These are phyloP conservation scores for Periconia sp. DNA, from an alignment of 2,329 filamentous ascomycete species.

Conservation along the genomic window DNA sequence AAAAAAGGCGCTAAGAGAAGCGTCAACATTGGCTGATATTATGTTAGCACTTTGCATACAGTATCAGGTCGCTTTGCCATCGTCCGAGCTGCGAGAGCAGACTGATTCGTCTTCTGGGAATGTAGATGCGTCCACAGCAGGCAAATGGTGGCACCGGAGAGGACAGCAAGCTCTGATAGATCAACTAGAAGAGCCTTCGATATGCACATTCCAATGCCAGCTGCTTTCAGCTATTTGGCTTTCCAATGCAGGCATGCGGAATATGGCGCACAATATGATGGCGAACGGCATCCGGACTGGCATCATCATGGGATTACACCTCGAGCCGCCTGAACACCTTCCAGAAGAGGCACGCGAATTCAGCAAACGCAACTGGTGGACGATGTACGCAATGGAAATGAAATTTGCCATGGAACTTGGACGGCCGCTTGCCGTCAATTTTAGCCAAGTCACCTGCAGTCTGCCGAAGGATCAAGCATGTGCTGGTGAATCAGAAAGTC, in stretches of 20 bases:
- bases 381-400: slow-evolving; percentile 53
- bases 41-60: slow-evolving; percentile 61
- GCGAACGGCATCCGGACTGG: slow-evolving; percentile 54
- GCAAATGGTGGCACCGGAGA: slow-evolving; percentile 56
- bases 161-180: slow-evolving; percentile 52
- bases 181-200: slow-evolving; percentile 57
- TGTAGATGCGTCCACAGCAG: slow-evolving; percentile 40
- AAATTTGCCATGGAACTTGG: slow-evolving; percentile 57
- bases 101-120: too few species aligned
- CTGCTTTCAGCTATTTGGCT: slow-evolving; percentile 55
- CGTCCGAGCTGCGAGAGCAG: too few species aligned
- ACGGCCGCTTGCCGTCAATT: slow-evolving; percentile 49
- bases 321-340: slow-evolving; percentile 50
- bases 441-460: slow-evolving; percentile 42
- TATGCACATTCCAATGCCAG: slow-evolving; percentile 58
- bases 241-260: slow-evolving; percentile 56
- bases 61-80: slow-evolving; percentile 44
- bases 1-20: slow-evolving; percentile 38
- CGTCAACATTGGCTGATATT: slow-evolving; percentile 60
- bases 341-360: slow-evolving; percentile 46
- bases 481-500: background rate
- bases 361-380: slow-evolving; percentile 58
- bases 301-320: slow-evolving; percentile 56
- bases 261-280: slow-evolving; percentile 53
- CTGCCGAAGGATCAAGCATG: slow-evolving; percentile 51